phyloP scores from a whole-genome alignment of 176 grass and related monocot genomes.

The Bolboschoenus planiculmis region DNA sequence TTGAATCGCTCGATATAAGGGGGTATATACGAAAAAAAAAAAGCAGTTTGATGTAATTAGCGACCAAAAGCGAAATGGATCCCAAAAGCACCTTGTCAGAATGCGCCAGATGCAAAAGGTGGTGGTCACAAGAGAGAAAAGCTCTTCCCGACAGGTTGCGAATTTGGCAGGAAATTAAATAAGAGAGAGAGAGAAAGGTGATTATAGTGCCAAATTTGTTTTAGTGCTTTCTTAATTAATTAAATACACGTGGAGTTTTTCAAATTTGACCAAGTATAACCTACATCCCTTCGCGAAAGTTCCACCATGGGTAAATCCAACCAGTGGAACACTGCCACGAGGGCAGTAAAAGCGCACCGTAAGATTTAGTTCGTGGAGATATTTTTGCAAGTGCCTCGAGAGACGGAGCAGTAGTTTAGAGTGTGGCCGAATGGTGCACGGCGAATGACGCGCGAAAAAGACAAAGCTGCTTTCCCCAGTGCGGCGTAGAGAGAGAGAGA shows the following conservation, averaged over 20 bases:
- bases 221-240: neutral
- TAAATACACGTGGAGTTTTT: neutral
- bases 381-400: neutral
- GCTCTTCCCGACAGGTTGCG: too few relatives aligned
- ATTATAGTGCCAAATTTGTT: conserved; percentile 2
- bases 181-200: neutral
- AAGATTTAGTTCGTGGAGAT: neutral
- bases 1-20: neutral
- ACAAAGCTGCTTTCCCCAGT: conserved; percentile 15
- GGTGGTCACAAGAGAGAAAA: neutral
- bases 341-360: neutral
- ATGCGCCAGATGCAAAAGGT: neutral
- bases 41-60: neutral
- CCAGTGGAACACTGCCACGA: neutral
- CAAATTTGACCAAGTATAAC: too few relatives aligned
- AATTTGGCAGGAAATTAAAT: neutral
- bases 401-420: neutral
- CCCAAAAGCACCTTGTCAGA: too few relatives aligned
- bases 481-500: neutral
- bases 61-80: neutral
- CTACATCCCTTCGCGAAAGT: neutral
- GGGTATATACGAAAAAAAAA: conserved; percentile 5
- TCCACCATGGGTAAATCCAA: neutral
- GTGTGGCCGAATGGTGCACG: neutral
- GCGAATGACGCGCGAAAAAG: neutral